Conservation (phyloP, 139 green algal genomes). For the Picochlorum sp. region DNA sequence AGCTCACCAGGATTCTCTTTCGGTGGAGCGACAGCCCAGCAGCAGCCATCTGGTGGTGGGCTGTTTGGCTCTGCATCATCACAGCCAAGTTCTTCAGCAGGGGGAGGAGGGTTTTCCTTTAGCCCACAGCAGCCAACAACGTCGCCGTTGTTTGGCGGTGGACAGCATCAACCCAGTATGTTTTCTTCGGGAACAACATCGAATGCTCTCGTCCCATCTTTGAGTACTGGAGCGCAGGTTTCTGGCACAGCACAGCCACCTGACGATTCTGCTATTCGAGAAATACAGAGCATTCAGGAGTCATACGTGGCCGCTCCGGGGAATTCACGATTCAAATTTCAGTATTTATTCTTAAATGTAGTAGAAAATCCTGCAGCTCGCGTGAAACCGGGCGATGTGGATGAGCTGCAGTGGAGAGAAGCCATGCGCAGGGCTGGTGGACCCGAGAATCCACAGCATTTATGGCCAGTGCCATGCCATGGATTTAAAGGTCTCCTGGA, state of each 20-base stretch:
- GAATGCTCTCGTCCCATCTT: neutral
- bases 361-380: conserved; percentile 48
- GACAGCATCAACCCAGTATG: too few species aligned
- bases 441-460: conserved; percentile 41
- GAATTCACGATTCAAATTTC: conserved; percentile 47
- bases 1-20: neutral
- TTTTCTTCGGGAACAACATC: neutral
- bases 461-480: conserved; percentile 61
- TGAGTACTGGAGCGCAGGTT: neutral
- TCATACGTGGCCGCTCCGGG: conserved; percentile 20
- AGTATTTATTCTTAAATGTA: conserved; percentile 61
- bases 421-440: conserved; percentile 50
- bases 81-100: conserved; percentile 11
- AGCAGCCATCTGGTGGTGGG: neutral
- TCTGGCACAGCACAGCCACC: conserved; percentile 6
- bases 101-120: too few species aligned
- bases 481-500: conserved; percentile 59
- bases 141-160: too few species aligned
- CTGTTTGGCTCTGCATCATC: neutral
- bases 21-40: neutral
- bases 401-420: conserved; percentile 67
- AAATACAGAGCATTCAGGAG: conserved; percentile 38
- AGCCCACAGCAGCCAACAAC: too few species aligned
- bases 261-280: conserved; percentile 26
- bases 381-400: conserved; percentile 48